Conservation (phyloP, 2,329 filamentous ascomycete genomes). For the Cladobotryum mycophilum region DNA sequence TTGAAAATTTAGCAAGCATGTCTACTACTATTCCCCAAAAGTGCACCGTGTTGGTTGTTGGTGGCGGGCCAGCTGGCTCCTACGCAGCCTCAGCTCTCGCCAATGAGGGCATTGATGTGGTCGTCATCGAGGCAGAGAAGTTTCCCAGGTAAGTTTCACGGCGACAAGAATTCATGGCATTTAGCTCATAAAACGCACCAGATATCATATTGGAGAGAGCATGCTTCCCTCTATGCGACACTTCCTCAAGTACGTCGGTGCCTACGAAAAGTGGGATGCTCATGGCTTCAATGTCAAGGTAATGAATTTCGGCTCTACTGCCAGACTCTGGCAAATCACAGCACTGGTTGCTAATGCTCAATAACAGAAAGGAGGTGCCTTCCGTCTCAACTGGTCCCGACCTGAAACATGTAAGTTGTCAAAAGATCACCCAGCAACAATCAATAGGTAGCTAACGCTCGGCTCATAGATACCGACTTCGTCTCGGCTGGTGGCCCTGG, state of each 20-base stretch:
- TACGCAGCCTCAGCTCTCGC: too few relatives aligned
- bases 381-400: constrained; percentile 28
- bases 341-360: background rate
- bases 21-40: too few relatives aligned
- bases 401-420: constrained; percentile 25
- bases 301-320: background rate
- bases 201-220: constrained; percentile 31
- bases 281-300: constrained; percentile 37
- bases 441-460: background rate
- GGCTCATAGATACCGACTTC: constrained; percentile 34
- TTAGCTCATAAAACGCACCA: background rate
- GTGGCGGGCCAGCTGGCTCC: too few relatives aligned
- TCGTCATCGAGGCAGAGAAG: constrained; percentile 14
- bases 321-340: too few relatives aligned
- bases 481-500: constrained; percentile 29
- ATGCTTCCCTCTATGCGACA: constrained; percentile 33
- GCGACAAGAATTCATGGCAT: too few relatives aligned
- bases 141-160: constrained; percentile 11
- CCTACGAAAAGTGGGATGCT: constrained; percentile 30
- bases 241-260: constrained; percentile 37
- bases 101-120: background rate
- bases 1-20: too few relatives aligned
- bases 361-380: constrained; percentile 26
- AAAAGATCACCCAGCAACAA: background rate
- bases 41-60: too few relatives aligned